Evolutionary conservation across 1,284 basidiomycete species (phyloP).

Genomic region (Takashimella koratensis): DNA sequence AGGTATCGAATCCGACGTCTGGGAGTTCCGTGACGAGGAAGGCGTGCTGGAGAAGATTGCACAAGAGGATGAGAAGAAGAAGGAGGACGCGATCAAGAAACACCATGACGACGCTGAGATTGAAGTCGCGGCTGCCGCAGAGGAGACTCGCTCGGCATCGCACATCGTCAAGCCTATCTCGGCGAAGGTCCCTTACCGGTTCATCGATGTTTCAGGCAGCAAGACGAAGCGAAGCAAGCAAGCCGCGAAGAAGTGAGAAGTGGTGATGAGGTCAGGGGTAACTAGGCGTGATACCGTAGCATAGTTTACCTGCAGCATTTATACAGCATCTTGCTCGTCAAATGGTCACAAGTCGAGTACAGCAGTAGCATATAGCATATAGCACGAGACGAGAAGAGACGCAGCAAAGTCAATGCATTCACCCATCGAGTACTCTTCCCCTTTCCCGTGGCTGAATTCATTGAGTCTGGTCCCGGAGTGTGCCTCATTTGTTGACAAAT

Average conservation of each 20-base stretch:
- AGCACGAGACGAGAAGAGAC: too few relatives aligned
- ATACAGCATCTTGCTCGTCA: too few relatives aligned
- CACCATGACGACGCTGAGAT: neutral
- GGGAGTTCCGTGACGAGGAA: conserved; percentile 43
- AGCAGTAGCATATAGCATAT: too few relatives aligned
- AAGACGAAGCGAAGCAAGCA: conserved; percentile 5
- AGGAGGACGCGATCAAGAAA: conserved; percentile 7
- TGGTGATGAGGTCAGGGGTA: too few relatives aligned
- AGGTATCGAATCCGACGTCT: conserved; percentile 36
- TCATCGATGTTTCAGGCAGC: conserved; percentile 12
- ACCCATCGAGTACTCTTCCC: too few relatives aligned
- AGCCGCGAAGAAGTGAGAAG: neutral
- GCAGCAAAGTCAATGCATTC: too few relatives aligned
- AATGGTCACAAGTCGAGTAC: too few relatives aligned
- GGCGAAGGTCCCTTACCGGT: conserved; percentile 12
- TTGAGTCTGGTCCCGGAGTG: too few relatives aligned
- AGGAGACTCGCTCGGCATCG: neutral
- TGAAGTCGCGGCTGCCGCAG: neutral
- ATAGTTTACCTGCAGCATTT: too few relatives aligned
- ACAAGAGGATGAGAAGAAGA: conserved; percentile 13
- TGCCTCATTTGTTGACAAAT: too few relatives aligned
- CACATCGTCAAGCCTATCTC: neutral
- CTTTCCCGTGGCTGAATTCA: too few relatives aligned
- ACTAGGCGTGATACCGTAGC: too few relatives aligned
- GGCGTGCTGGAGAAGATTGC: conserved; percentile 18